A percentile compares a stretch with the other conserved stretches of the same genome.
These are phyloP conservation scores for Populus hybrid DNA, from an alignment of 441 rosid genomes.

Conservation along the genomic window DNA sequence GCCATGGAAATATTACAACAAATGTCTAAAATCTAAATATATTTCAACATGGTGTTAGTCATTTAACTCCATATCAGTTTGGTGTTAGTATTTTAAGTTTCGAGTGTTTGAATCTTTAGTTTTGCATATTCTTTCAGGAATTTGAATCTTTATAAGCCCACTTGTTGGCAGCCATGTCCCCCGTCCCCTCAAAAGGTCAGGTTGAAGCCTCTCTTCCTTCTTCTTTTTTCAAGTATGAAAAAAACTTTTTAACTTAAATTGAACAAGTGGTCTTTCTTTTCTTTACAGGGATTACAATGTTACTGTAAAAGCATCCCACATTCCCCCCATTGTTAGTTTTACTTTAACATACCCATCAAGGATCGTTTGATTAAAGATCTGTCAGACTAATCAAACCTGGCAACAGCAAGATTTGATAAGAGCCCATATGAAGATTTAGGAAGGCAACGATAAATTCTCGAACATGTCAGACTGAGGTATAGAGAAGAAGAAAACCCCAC, in stretches of 20 bases:
- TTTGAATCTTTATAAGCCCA: background rate
- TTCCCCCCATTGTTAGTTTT: background rate
- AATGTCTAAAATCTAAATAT: background rate
- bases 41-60: background rate
- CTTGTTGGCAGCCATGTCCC: background rate
- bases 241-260: no score
- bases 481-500: no score
- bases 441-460: background rate
- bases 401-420: background rate
- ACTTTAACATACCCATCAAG: background rate
- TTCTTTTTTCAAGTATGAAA: no score
- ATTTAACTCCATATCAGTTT: background rate
- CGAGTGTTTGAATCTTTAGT: background rate
- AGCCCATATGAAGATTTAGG: background rate
- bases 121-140: background rate
- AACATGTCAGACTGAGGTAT: background rate
- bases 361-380: background rate
- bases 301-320: background rate
- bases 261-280: no score
- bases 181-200: background rate
- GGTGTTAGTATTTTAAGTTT: background rate
- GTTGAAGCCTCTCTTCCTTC: background rate
- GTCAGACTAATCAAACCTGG: background rate
- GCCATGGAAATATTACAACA: background rate
- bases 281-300: background rate